These are phyloP conservation scores for Aureoboletus auriporus DNA, from an alignment of 768 basidiomycete genomes.

Conservation along the genomic window DNA sequence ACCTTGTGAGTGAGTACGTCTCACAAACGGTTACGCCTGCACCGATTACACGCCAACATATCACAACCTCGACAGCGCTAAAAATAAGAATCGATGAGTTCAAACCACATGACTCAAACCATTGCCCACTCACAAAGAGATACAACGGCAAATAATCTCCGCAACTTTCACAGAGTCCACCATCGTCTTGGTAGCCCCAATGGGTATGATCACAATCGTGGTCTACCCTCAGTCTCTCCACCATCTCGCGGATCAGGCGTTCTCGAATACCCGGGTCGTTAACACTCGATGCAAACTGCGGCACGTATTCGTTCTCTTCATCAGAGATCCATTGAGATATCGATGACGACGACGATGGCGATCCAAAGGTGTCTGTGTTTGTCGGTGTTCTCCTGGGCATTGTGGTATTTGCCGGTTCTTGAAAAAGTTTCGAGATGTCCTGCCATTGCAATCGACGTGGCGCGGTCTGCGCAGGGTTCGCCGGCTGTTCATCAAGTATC, in stretches of 20 bases:
- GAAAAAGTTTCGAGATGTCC: too few species aligned
- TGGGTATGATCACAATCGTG: conserved; percentile 48
- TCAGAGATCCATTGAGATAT: background rate
- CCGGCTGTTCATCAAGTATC: background rate
- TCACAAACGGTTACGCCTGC: conserved; percentile 35
- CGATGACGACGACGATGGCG: too few species aligned
- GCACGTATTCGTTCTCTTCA: background rate
- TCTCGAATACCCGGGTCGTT: conserved; percentile 3
- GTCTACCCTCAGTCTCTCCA: conserved; percentile 41
- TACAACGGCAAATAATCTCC: conserved; percentile 13
- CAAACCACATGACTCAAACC: background rate
- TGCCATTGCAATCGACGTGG: background rate
- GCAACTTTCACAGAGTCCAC: conserved; percentile 48
- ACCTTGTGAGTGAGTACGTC: too few species aligned
- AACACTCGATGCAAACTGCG: background rate
- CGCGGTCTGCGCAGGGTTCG: background rate
- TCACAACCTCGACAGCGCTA: conserved; percentile 34
- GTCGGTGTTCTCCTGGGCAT: too few species aligned
- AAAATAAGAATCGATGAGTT: background rate
- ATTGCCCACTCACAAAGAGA: background rate
- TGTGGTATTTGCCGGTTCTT: too few species aligned
- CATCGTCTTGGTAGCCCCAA: conserved; percentile 44
- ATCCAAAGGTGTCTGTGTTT: too few species aligned
- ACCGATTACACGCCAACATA: conserved; percentile 34
- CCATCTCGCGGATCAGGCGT: conserved; percentile 28